These are phyloP conservation scores for Blastobotrys terrestris DNA, from an alignment of 805 yeast genomes.

Conservation along the genomic window DNA sequence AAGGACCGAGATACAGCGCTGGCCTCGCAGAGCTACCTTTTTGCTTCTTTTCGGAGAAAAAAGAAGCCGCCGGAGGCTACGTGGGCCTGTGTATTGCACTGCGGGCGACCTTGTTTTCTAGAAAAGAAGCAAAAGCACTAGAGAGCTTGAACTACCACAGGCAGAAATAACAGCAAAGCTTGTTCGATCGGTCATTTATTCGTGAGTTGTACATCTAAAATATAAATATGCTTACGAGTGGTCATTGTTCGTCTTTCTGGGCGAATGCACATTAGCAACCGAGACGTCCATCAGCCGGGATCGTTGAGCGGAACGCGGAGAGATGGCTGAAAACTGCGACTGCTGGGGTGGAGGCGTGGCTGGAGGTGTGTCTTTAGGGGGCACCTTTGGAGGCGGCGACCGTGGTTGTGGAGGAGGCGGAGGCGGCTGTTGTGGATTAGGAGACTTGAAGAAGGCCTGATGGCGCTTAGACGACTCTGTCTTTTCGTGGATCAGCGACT, in stretches of 20 bases:
- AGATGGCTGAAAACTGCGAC: not conserved
- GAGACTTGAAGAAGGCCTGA: conserved; percentile 10
- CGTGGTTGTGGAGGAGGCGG: not conserved
- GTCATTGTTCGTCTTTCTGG: not conserved
- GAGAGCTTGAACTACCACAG: no score
- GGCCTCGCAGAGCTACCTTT: no score
- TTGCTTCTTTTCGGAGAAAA: no score
- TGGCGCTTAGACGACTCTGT: conserved; percentile 12
- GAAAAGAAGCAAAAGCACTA: no score
- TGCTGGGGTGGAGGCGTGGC: not conserved
- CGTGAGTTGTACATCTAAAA: not conserved
- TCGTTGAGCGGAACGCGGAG: conserved; percentile 4
- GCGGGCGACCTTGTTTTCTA: no score
- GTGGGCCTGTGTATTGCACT: no score
- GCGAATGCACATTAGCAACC: conserved; percentile 14
- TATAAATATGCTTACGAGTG: not conserved
- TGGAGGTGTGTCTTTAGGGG: not conserved
- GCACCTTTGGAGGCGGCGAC: conserved; percentile 1
- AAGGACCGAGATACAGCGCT: no score
- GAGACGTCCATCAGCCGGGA: conserved; percentile 21
- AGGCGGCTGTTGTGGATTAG: not conserved
- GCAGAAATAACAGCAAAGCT: no score
- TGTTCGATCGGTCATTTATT: not conserved
- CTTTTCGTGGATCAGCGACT: conserved; percentile 23
- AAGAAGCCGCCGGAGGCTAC: no score